Percentiles rank a stretch among this genome's conserved stretches.
Evolutionary conservation across 345 rosid species (phyloP).

Genomic region (Pelargonium nanum): DNA sequence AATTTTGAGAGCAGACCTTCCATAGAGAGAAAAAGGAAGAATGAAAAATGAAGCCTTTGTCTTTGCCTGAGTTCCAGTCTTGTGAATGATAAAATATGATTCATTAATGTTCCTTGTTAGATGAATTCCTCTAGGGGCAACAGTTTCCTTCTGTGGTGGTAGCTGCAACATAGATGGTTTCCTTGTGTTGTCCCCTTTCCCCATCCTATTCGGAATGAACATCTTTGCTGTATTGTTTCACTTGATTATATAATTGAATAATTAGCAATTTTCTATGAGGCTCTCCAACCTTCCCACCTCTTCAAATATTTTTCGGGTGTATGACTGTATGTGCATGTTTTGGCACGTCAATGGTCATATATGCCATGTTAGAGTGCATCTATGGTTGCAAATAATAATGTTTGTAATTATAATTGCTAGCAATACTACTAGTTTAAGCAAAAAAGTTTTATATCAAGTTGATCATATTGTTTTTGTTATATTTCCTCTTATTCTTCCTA

Average conservation of each 20-base stretch:
- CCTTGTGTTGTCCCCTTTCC: too few species aligned
- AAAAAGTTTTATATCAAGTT: too few species aligned
- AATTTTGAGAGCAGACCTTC: neutral
- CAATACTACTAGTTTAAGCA: too few species aligned
- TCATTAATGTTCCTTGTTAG: neutral
- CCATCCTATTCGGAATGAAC: neutral
- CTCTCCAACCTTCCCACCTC: neutral
- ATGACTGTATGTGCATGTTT: neutral
- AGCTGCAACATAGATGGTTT: neutral
- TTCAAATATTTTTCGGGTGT: neutral
- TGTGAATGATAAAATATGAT: too few species aligned
- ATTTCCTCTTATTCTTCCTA: too few species aligned
- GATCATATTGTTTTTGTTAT: too few species aligned
- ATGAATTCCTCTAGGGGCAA: too few species aligned
- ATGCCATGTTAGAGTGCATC: too few species aligned
- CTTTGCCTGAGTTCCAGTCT: neutral
- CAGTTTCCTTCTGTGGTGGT: neutral
- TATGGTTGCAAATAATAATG: too few species aligned
- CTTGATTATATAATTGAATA: neutral
- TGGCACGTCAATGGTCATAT: too few species aligned
- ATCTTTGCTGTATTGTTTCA: neutral
- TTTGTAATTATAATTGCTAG: too few species aligned
- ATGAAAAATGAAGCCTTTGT: neutral
- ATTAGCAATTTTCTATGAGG: neutral
- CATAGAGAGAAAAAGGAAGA: neutral